A percentile compares a stretch with the other conserved stretches of the same genome.
phyloP scores from a whole-genome alignment of 768 basidiomycete genomes.

The Pleurotus djamor region DNA sequence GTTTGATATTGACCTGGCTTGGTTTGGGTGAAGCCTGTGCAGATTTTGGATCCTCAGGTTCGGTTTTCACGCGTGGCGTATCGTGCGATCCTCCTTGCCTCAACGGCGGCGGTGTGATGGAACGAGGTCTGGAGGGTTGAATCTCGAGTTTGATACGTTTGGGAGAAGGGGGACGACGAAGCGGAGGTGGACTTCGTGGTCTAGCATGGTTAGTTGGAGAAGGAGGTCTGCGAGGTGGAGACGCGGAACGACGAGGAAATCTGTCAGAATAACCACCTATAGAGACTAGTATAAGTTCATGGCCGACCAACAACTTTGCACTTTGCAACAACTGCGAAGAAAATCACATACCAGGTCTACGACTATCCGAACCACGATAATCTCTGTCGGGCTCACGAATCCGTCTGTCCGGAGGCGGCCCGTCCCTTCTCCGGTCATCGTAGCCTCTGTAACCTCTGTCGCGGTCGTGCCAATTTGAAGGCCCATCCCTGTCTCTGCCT shows the following conservation, averaged over 20 bases:
- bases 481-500: not conserved
- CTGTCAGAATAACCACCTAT: not conserved
- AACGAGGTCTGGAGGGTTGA: constrained; percentile 17
- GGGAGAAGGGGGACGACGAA: not conserved
- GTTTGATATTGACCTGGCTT: no score
- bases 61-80: not conserved
- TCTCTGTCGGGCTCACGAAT: constrained; percentile 1
- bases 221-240: constrained; percentile 10
- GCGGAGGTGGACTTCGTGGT: not conserved
- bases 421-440: constrained; percentile 17
- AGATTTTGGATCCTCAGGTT: not conserved
- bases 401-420: constrained; percentile 15
- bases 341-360: constrained; percentile 1
- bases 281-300: not conserved
- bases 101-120: constrained; percentile 17
- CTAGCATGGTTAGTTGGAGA: constrained; percentile 12
- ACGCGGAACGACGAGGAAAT: not conserved
- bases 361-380: constrained; percentile 1
- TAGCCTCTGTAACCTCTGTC: constrained; percentile 19
- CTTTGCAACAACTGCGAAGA: not conserved
- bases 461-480: constrained; percentile 10
- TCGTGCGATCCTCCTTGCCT: not conserved
- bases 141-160: constrained; percentile 13
- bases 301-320: no score
- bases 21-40: no score